phyloP scores from a whole-genome alignment of 208 protist species.

The Leishmania tarentolae region DNA sequence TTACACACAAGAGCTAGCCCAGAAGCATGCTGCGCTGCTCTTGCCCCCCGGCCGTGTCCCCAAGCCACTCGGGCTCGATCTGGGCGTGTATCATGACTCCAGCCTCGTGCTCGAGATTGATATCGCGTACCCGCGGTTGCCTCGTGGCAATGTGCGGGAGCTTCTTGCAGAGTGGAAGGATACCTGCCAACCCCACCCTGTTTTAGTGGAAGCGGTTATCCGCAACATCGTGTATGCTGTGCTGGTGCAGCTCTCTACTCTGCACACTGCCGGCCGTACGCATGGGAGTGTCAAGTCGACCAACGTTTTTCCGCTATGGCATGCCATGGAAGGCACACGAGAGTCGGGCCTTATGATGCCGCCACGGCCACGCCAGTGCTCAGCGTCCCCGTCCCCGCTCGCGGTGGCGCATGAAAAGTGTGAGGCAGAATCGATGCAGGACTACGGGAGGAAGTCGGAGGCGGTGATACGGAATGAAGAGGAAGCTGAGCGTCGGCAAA shows the following conservation, averaged over 20 bases:
- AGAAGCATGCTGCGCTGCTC: not conserved
- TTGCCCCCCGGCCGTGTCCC: constrained; percentile 2
- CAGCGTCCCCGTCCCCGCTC: not conserved
- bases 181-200: constrained; percentile 29
- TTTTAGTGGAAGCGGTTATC: constrained; percentile 62
- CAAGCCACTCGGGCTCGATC: constrained; percentile 24
- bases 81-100: constrained; percentile 16
- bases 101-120: constrained; percentile 41
- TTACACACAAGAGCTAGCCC: not conserved
- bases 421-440: not conserved
- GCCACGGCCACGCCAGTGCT: not conserved
- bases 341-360: constrained; percentile 25
- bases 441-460: not conserved
- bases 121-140: constrained; percentile 53
- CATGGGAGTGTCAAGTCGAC: constrained; percentile 76
- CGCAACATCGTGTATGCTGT: constrained; percentile 66
- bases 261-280: constrained; percentile 52
- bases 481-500: not conserved
- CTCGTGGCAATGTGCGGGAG: constrained; percentile 55
- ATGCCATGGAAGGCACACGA: constrained; percentile 39
- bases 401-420: not conserved
- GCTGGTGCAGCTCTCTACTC: constrained; percentile 47
- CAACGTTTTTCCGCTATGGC: constrained; percentile 65
- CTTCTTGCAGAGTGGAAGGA: constrained; percentile 49
- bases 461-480: not conserved